A percentile compares a stretch with the other conserved stretches of the same genome.
These are phyloP conservation scores for Coniella vitis DNA, from an alignment of 2,329 filamentous ascomycete genomes.

Conservation along the genomic window DNA sequence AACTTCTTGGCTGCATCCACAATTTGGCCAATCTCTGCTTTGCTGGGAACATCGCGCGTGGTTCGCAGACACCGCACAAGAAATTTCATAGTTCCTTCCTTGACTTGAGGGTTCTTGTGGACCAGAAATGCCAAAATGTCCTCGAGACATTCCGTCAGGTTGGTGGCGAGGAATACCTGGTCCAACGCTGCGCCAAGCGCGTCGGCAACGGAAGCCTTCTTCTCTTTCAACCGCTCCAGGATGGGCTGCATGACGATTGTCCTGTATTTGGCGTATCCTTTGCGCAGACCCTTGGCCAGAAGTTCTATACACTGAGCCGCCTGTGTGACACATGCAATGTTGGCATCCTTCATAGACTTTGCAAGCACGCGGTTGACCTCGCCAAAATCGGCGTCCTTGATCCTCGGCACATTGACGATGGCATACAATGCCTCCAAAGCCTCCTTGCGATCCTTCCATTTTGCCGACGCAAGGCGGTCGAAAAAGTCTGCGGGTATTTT, in stretches of 20 bases:
- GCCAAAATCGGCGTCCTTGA: slow-evolving; percentile 84
- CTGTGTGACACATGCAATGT: slow-evolving; percentile 87
- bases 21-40: slow-evolving; percentile 75
- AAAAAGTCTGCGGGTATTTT: slow-evolving; percentile 77
- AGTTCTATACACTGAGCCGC: slow-evolving; percentile 90
- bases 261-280: slow-evolving; percentile 73
- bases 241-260: slow-evolving; percentile 77
- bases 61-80: slow-evolving; percentile 80
- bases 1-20: slow-evolving; percentile 88
- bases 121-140: slow-evolving; percentile 78
- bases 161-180: slow-evolving; percentile 56
- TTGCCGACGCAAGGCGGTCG: slow-evolving; percentile 79
- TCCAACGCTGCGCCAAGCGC: slow-evolving; percentile 83
- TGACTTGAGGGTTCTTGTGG: slow-evolving; percentile 97
- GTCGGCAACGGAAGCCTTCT: slow-evolving; percentile 84
- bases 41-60: slow-evolving; percentile 75
- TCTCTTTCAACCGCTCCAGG: slow-evolving; percentile 94
- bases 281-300: slow-evolving; percentile 77
- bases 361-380: slow-evolving; percentile 79
- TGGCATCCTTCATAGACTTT: slow-evolving; percentile 98
- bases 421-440: slow-evolving; percentile 75
- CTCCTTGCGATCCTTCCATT: slow-evolving; percentile 98
- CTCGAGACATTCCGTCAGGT: slow-evolving; percentile 79
- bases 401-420: slow-evolving; percentile 74
- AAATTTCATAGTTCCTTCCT: slow-evolving; percentile 91